Evolutionary conservation across 768 basidiomycete genomes (phyloP).

Genomic region (Termitomyces sp.): DNA sequence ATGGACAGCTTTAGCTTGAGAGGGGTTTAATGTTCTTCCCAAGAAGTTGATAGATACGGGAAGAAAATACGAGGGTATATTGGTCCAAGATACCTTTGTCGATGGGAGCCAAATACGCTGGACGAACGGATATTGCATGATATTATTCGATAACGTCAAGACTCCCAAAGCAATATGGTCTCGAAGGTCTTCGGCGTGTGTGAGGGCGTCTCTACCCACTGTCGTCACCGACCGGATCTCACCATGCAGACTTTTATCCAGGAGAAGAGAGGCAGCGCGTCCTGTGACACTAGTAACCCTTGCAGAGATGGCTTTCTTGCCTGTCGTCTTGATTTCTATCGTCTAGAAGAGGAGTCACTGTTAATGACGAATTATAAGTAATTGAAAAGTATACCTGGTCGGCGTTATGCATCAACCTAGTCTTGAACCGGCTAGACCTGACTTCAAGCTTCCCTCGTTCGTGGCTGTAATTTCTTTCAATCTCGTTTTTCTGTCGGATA

Average conservation of each 20-base stretch:
- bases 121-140: slow-evolving; percentile 29
- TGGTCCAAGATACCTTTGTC: slow-evolving; percentile 10
- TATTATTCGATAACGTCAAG: slow-evolving; percentile 19
- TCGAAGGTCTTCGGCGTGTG: slow-evolving; percentile 36
- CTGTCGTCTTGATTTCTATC: slow-evolving; percentile 15
- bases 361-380: not conserved
- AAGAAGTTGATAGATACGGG: slow-evolving; percentile 15
- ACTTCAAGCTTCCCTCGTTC: slow-evolving; percentile 28
- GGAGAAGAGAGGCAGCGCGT: slow-evolving; percentile 26
- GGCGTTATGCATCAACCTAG: slow-evolving; percentile 26
- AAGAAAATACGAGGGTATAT: not conserved
- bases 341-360: slow-evolving; percentile 8
- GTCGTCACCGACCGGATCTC: slow-evolving; percentile 31
- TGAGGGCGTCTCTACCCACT: slow-evolving; percentile 41
- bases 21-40: slow-evolving; percentile 24
- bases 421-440: slow-evolving; percentile 36
- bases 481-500: slow-evolving; percentile 37
- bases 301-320: slow-evolving; percentile 12
- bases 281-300: slow-evolving; percentile 28
- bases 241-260: slow-evolving; percentile 22
- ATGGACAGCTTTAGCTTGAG: slow-evolving; percentile 28
- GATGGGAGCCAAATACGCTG: slow-evolving; percentile 27
- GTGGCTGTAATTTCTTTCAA: slow-evolving; percentile 21
- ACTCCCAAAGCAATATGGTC: slow-evolving; percentile 20
- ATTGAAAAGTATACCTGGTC: slow-evolving; percentile 19